These are phyloP conservation scores for Cudoniella acicularis DNA, from an alignment of 495 filamentous ascomycete genomes.

Conservation along the genomic window DNA sequence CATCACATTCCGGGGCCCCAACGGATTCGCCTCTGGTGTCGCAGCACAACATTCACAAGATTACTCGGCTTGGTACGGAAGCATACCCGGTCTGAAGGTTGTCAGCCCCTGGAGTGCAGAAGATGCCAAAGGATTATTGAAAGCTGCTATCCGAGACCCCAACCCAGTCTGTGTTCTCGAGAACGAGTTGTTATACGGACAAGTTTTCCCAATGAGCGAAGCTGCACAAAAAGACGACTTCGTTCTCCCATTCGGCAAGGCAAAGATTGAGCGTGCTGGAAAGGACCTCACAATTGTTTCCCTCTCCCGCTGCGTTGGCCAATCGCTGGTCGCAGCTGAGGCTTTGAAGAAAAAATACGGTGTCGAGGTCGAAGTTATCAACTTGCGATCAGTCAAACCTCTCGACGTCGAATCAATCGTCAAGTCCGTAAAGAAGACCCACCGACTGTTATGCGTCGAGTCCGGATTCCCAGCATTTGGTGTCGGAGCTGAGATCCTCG, in stretches of 20 bases:
- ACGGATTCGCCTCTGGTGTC: slow-evolving; percentile 95
- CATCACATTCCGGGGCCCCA: slow-evolving; percentile 98
- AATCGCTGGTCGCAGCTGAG: slow-evolving; percentile 83
- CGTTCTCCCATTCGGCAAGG: slow-evolving; percentile 94
- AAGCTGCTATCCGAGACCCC: slow-evolving; percentile 96
- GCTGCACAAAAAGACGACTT: slow-evolving; percentile 94
- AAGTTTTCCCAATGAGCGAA: slow-evolving; percentile 91
- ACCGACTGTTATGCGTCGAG: slow-evolving; percentile 85
- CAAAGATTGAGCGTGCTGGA: slow-evolving; percentile 94
- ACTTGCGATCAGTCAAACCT: slow-evolving; percentile 94
- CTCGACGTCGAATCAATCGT: slow-evolving; percentile 92
- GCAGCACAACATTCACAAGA: slow-evolving; percentile 98
- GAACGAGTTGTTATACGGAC: slow-evolving; percentile 97
- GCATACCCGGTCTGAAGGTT: slow-evolving; percentile 95
- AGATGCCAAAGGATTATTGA: slow-evolving; percentile 95
- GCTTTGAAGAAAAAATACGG: slow-evolving; percentile 92
- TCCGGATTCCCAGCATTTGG: slow-evolving; percentile 95
- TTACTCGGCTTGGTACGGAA: slow-evolving; percentile 97
- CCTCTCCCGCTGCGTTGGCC: slow-evolving; percentile 91
- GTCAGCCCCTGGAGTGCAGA: slow-evolving; percentile 93
- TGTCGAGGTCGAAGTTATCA: slow-evolving; percentile 94
- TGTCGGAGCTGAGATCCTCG: slow-evolving; percentile 86
- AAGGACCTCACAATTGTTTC: slow-evolving; percentile 95
- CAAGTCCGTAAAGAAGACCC: slow-evolving; percentile 97
- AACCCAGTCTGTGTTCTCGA: slow-evolving; percentile 94